Conservation (phyloP, 164 flowering plant genomes). For the Chloranthus sessilifolius region DNA sequence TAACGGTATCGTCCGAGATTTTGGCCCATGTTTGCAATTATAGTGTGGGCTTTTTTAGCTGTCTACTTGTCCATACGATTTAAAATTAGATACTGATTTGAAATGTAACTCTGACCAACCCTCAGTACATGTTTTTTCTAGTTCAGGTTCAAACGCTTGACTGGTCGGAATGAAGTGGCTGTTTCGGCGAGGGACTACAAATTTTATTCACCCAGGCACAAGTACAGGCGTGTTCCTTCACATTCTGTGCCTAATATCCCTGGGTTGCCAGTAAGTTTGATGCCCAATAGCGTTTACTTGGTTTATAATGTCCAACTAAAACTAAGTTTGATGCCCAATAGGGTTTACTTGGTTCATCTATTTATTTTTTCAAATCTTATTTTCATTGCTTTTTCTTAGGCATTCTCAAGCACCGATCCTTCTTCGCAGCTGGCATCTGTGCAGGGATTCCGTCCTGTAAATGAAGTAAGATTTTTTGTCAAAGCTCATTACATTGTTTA, state of each 20-base stretch:
- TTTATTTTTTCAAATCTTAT: no score
- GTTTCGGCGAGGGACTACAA: constrained; percentile 77
- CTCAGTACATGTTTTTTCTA: constrained; percentile 3
- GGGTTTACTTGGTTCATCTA: no score
- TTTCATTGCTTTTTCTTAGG: constrained; percentile 30
- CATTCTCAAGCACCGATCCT: constrained; percentile 48
- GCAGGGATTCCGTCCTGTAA: constrained; percentile 47
- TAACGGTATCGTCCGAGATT: no score
- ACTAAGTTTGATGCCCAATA: no score
- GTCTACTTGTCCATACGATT: constrained; percentile 1
- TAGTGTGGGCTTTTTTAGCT: no score
- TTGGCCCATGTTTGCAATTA: no score
- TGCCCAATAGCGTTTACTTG: no score
- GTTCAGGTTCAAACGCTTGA: constrained; percentile 80
- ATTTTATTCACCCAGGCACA: constrained; percentile 91
- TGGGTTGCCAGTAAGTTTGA: constrained; percentile 58
- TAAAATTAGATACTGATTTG: constrained; percentile 3
- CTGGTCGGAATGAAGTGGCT: constrained; percentile 83
- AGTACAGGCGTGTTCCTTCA: constrained; percentile 66
- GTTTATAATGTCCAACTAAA: no score
- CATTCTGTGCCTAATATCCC: constrained; percentile 50
- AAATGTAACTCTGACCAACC: constrained; percentile 6
- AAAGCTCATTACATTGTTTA: background rate
- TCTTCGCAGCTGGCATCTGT: constrained; percentile 41
- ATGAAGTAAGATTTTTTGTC: constrained; percentile 34